Evolutionary conservation across 495 filamentous ascomycete species (phyloP).

Genomic region (Penicillium lividum): DNA sequence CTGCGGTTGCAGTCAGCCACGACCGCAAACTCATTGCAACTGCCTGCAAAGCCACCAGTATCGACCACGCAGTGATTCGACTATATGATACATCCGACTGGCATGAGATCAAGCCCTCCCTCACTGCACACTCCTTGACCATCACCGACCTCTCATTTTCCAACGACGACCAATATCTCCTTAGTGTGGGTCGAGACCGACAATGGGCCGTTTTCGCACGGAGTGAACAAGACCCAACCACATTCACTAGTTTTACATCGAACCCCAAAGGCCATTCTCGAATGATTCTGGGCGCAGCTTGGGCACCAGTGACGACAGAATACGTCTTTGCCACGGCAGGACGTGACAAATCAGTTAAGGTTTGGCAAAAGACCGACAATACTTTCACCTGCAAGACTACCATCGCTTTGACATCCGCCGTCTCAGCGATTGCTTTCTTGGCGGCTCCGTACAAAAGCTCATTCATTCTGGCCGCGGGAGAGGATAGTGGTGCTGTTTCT

Average conservation of each 20-base stretch:
- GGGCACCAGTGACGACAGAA: conserved; percentile 58
- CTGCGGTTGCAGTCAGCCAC: conserved; percentile 77
- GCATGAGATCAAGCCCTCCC: conserved; percentile 82
- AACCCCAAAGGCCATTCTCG: conserved; percentile 85
- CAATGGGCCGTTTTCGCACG: conserved; percentile 82
- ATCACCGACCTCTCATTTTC: conserved; percentile 80
- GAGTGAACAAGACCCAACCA: conserved; percentile 33
- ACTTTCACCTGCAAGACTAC: conserved; percentile 51
- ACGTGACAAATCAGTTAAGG: conserved; percentile 79
- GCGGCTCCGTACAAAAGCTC: conserved; percentile 34
- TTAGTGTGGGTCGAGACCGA: conserved; percentile 89
- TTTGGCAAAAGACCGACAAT: conserved; percentile 59
- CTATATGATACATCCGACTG: conserved; percentile 83
- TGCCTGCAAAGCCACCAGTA: conserved; percentile 88
- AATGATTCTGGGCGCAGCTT: conserved; percentile 85
- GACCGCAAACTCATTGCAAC: conserved; percentile 78
- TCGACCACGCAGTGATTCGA: conserved; percentile 92
- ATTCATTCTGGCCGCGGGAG: conserved; percentile 66
- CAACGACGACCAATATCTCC: conserved; percentile 65
- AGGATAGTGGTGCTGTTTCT: conserved; percentile 48
- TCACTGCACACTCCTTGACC: conserved; percentile 80
- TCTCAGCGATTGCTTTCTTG: conserved; percentile 77
- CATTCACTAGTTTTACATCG: conserved; percentile 56
- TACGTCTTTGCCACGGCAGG: conserved; percentile 80
- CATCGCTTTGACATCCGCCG: conserved; percentile 57